These are phyloP conservation scores for Cenococcum geophilum DNA, from an alignment of 495 filamentous ascomycete species.

Conservation along the genomic window DNA sequence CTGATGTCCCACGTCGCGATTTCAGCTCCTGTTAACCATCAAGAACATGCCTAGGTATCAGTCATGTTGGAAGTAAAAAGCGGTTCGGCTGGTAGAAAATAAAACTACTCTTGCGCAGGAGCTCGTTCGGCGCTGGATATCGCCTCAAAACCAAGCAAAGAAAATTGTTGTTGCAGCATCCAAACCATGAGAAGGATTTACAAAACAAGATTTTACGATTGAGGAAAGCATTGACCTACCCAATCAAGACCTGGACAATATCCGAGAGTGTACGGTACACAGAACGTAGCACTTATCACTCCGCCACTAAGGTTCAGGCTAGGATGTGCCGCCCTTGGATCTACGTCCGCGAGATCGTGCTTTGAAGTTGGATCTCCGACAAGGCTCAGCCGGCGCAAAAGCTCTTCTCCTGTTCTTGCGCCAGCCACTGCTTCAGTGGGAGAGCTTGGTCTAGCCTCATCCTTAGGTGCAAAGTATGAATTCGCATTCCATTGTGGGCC, in stretches of 20 bases:
- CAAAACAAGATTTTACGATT: too few relatives aligned
- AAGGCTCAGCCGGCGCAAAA: slow-evolving; percentile 59
- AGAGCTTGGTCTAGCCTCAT: slow-evolving; percentile 28
- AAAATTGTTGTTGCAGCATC: background rate
- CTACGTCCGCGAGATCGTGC: slow-evolving; percentile 51
- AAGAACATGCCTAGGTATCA: background rate
- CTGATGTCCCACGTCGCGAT: slow-evolving; percentile 74
- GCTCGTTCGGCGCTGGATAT: too few relatives aligned
- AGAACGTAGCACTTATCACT: slow-evolving; percentile 82
- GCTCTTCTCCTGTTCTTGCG: slow-evolving; percentile 52
- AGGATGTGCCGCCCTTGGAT: slow-evolving; percentile 58
- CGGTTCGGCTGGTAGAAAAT: background rate
- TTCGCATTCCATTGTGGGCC: slow-evolving; percentile 35
- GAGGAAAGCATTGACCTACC: slow-evolving; percentile 45
- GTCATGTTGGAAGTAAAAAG: background rate
- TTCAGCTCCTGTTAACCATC: slow-evolving; percentile 50
- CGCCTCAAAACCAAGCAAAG: too few relatives aligned
- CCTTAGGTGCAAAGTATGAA: slow-evolving; percentile 27
- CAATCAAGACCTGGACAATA: slow-evolving; percentile 64
- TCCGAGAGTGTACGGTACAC: slow-evolving; percentile 68
- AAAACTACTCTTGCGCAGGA: too few relatives aligned
- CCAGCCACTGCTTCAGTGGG: slow-evolving; percentile 47
- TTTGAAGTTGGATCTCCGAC: slow-evolving; percentile 40
- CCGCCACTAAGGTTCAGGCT: slow-evolving; percentile 67
- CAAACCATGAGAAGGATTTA: background rate